A percentile compares a stretch with the other conserved stretches of the same genome.
Evolutionary conservation across 2,329 filamentous ascomycete species (phyloP).

Genomic region (Ceratocystis huliohia): DNA sequence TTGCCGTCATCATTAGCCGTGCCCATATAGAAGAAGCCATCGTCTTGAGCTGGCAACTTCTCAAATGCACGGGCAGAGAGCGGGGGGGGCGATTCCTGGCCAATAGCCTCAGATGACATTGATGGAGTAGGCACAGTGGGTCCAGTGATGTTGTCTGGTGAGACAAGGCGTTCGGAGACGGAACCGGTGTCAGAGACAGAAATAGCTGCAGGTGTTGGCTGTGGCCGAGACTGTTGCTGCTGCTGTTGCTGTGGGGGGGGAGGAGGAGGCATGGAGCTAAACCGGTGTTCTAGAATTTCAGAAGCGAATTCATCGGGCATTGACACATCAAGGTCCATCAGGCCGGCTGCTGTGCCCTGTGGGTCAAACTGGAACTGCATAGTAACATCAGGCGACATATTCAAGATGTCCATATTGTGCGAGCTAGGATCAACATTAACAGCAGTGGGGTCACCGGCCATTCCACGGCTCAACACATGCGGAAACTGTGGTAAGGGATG

Average conservation of each 20-base stretch:
- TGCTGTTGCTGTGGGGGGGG: background rate
- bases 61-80: background rate
- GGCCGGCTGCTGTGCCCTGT: background rate
- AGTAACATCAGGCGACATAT: background rate
- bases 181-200: background rate
- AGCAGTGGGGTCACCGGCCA: background rate
- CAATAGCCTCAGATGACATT: no score
- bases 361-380: conserved; percentile 6
- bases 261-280: background rate
- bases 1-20: conserved; percentile 51
- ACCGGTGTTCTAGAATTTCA: background rate
- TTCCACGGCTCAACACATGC: background rate
- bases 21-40: conserved; percentile 38
- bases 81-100: background rate
- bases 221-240: background rate
- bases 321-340: background rate
- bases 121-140: no score
- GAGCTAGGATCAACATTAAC: background rate
- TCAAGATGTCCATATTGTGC: background rate
- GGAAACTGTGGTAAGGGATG: background rate
- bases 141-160: background rate
- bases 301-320: background rate
- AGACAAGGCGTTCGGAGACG: background rate
- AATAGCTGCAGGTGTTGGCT: background rate
- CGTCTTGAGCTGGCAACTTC: background rate